phyloP scores from a whole-genome alignment of 176 grass and related monocot genomes.

The Cocos nucifera region DNA sequence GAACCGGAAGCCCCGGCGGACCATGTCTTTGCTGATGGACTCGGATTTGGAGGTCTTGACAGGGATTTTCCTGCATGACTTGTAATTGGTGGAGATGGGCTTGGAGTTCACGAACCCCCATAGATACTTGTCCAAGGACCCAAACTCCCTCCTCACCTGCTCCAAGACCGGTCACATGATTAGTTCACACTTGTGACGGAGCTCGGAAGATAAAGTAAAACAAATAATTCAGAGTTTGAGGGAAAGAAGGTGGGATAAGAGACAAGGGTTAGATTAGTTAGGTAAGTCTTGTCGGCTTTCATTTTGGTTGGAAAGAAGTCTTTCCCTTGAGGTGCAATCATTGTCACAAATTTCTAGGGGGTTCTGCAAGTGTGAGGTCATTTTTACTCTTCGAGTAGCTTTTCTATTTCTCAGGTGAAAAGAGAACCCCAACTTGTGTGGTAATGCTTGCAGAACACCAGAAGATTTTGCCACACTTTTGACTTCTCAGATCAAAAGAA shows the following conservation, averaged over 20 bases:
- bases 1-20: conserved; percentile 77
- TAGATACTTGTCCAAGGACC: conserved; percentile 63
- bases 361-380: too few relatives aligned
- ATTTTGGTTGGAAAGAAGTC: neutral
- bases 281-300: conserved; percentile 2
- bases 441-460: too few relatives aligned
- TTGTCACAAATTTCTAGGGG: neutral
- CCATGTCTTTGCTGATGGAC: conserved; percentile 97
- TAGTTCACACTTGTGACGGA: neutral
- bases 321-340: neutral
- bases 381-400: too few relatives aligned
- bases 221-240: neutral
- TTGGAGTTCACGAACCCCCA: conserved; percentile 93
- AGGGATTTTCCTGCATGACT: conserved; percentile 80
- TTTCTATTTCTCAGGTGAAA: too few relatives aligned
- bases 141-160: conserved; percentile 52
- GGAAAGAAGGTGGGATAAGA: neutral
- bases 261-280: neutral
- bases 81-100: conserved; percentile 66
- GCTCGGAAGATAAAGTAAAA: neutral
- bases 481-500: neutral
- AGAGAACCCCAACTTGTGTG: too few relatives aligned
- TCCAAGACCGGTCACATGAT: conserved; percentile 10
- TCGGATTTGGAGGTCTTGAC: conserved; percentile 98
- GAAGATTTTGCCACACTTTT: too few relatives aligned